A percentile compares a stretch with the other conserved stretches of the same genome.
Conservation (phyloP, 2,329 filamentous ascomycete species). For the Aureobasidium sp. region DNA sequence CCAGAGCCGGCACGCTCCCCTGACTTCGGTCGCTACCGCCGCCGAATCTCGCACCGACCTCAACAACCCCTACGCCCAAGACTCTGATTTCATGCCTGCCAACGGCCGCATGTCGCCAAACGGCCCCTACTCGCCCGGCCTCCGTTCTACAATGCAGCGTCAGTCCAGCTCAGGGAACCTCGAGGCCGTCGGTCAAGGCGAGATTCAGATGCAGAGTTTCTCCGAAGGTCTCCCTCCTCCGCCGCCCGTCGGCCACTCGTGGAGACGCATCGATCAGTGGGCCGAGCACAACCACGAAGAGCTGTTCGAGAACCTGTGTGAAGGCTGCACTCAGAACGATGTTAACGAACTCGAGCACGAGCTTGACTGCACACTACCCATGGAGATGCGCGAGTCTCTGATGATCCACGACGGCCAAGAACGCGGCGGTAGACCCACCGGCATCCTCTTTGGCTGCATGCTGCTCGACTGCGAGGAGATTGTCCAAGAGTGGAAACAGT, state of each 20-base stretch:
- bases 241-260: conserved; percentile 80
- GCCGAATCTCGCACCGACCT: conserved; percentile 83
- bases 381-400: conserved; percentile 87
- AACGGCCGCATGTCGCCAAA: conserved; percentile 63
- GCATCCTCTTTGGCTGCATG: conserved; percentile 90
- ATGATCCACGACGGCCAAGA: conserved; percentile 95
- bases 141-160: conserved; percentile 64
- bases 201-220: conserved; percentile 96
- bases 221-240: conserved; percentile 82
- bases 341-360: conserved; percentile 95
- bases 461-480: conserved; percentile 96
- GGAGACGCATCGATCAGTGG: conserved; percentile 91
- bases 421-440: conserved; percentile 79
- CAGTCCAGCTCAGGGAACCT: conserved; percentile 41
- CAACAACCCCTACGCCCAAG: conserved; percentile 67
- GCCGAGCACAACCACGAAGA: conserved; percentile 92
- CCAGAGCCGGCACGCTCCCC: conserved; percentile 68
- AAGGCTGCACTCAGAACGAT: conserved; percentile 87
- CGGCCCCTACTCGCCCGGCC: conserved; percentile 80
- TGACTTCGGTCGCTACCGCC: conserved; percentile 83
- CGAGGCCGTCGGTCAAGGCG: conserved; percentile 64
- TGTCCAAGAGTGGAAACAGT: conserved; percentile 94
- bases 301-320: conserved; percentile 84
- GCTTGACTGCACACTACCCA: conserved; percentile 84
- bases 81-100: conserved; percentile 65